A percentile compares a stretch with the other conserved stretches of the same genome.
Evolutionary conservation across 2,329 filamentous ascomycete genomes (phyloP).

Genomic region (Ascochyta clinopodiicola): DNA sequence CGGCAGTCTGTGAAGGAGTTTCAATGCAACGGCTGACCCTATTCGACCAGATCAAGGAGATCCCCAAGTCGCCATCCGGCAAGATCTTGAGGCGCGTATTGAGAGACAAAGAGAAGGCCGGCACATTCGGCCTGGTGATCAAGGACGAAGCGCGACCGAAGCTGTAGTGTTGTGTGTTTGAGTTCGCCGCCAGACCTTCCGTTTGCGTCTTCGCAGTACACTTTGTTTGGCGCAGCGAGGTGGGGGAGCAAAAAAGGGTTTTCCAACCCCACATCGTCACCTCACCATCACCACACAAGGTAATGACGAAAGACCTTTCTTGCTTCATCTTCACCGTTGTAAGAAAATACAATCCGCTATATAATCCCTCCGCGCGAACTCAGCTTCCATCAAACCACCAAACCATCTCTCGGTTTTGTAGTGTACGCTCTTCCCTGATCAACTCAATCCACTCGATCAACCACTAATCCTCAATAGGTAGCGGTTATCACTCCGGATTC

Average conservation of each 20-base stretch:
- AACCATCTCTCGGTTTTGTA: conserved; percentile 7
- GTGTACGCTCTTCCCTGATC: conserved; percentile 13
- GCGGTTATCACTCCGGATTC: conserved; percentile 24
- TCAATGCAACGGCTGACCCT: not conserved
- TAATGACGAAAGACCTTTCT: too few relatives aligned
- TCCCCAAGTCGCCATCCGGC: conserved; percentile 56
- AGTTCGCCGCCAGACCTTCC: not conserved
- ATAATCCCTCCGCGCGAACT: rapidly evolving
- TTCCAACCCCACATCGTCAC: not conserved
- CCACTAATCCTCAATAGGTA: conserved; percentile 8
- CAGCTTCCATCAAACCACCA: conserved; percentile 2
- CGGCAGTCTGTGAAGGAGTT: too few relatives aligned
- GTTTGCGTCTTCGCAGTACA: not conserved
- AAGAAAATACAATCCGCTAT: not conserved
- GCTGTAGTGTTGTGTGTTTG: conserved; percentile 36
- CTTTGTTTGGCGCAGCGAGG: not conserved
- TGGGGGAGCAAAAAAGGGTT: not conserved
- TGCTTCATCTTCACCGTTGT: too few relatives aligned
- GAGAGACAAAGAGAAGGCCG: conserved; percentile 49
- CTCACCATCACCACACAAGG: too few relatives aligned
- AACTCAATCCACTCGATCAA: not conserved
- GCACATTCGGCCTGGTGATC: conserved; percentile 28
- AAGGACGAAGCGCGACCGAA: conserved; percentile 44
- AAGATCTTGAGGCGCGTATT: conserved; percentile 57
- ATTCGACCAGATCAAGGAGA: conserved; percentile 22